Conservation (phyloP, 257 asterid genomes). For the Primulina huaijiensis region DNA sequence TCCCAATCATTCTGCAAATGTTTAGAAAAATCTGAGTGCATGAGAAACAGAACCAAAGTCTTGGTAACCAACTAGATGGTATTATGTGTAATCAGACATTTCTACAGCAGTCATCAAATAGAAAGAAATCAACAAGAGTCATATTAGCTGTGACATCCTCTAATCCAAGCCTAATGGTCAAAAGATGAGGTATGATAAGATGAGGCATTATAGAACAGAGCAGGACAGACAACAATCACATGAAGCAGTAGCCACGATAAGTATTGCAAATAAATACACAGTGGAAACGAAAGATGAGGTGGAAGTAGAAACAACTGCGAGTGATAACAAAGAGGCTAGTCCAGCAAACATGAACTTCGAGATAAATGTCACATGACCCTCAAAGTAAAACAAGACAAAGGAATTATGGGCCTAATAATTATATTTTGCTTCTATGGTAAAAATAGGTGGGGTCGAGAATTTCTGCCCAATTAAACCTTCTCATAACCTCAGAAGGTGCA, state of each 20-base stretch:
- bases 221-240: neutral
- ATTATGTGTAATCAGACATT: neutral
- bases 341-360: neutral
- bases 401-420: neutral
- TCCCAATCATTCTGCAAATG: slow-evolving; percentile 83
- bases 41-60: slow-evolving; percentile 19
- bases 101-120: neutral
- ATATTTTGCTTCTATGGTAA: neutral
- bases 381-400: neutral
- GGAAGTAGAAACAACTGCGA: neutral
- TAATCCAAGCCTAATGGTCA: neutral
- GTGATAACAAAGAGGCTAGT: neutral
- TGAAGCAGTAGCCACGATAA: too few relatives aligned
- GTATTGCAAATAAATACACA: too few relatives aligned
- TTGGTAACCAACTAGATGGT: neutral
- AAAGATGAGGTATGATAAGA: neutral
- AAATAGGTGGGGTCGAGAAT: neutral
- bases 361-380: neutral
- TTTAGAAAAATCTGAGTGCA: neutral
- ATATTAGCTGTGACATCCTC: neutral
- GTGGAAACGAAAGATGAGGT: neutral
- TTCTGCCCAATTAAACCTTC: neutral
- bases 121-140: too few relatives aligned
- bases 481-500: neutral
- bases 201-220: neutral